These are phyloP conservation scores for Eleusine coracana DNA, from an alignment of 176 grass and related monocot genomes.

Conservation along the genomic window DNA sequence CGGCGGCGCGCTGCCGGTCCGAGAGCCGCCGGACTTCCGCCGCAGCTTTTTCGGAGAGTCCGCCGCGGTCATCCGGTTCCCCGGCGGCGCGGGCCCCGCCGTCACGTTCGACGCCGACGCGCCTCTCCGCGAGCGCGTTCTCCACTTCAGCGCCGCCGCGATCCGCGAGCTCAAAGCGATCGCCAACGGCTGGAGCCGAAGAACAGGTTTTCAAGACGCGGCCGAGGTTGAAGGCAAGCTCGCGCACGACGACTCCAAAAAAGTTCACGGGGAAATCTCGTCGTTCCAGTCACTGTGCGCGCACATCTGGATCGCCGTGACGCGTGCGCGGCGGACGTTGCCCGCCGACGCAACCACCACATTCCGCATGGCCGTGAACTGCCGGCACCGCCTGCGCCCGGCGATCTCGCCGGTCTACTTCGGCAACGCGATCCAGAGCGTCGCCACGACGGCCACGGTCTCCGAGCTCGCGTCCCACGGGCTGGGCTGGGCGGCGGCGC, in stretches of 20 bases:
- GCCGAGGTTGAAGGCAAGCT: slow-evolving; percentile 63
- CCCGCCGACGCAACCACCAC: slow-evolving; percentile 45
- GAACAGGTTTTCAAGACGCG: background rate
- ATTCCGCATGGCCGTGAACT: slow-evolving; percentile 97
- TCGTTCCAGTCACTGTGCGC: slow-evolving; percentile 88
- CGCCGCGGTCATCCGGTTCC: slow-evolving; percentile 63
- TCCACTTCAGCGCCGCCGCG: slow-evolving; percentile 63
- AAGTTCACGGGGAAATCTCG: slow-evolving; percentile 43
- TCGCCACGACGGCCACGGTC: slow-evolving; percentile 65
- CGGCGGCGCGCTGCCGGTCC: slow-evolving; percentile 1
- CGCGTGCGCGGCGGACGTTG: slow-evolving; percentile 62
- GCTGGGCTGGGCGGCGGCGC: slow-evolving; percentile 62
- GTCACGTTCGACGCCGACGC: slow-evolving; percentile 79
- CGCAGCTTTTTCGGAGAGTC: slow-evolving; percentile 75
- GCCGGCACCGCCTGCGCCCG: slow-evolving; percentile 76
- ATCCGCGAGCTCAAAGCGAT: slow-evolving; percentile 70
- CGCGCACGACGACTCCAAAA: slow-evolving; percentile 28
- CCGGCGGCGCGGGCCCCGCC: slow-evolving; percentile 50
- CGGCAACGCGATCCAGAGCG: slow-evolving; percentile 95
- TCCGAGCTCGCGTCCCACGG: slow-evolving; percentile 54
- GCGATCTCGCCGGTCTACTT: slow-evolving; percentile 69
- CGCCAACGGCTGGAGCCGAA: slow-evolving; percentile 46
- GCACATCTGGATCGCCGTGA: slow-evolving; percentile 76
- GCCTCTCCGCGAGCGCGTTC: slow-evolving; percentile 67
- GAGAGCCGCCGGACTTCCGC: slow-evolving; percentile 52